Conservation (phyloP, 2,329 filamentous ascomycete species). For the Orbilia oligospora region DNA sequence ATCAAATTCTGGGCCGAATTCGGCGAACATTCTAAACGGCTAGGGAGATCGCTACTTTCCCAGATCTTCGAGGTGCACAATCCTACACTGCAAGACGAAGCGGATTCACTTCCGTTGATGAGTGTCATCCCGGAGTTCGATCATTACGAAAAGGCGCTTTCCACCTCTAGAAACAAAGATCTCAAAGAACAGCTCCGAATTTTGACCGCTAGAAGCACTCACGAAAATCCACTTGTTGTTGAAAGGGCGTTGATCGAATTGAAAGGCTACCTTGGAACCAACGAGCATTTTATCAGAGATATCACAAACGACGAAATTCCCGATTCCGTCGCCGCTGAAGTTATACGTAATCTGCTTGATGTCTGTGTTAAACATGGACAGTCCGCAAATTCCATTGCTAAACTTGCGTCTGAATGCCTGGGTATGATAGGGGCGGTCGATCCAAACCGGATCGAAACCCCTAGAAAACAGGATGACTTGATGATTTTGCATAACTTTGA, state of each 20-base stretch:
- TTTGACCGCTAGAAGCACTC: constrained; percentile 80
- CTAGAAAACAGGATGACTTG: constrained; percentile 83
- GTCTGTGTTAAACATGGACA: constrained; percentile 81
- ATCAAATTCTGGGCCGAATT: constrained; percentile 83
- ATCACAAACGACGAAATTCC: constrained; percentile 87
- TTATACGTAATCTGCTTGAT: constrained; percentile 86
- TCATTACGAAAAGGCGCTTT: constrained; percentile 77
- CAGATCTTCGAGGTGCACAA: constrained; percentile 77
- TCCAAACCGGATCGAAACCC: constrained; percentile 86
- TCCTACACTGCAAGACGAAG: constrained; percentile 75
- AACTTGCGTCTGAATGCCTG: constrained; percentile 83
- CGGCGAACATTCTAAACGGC: constrained; percentile 73
- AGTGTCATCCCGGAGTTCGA: constrained; percentile 78
- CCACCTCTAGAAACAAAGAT: constrained; percentile 77
- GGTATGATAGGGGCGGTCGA: constrained; percentile 93
- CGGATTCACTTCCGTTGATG: constrained; percentile 84
- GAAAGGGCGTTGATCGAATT: constrained; percentile 85
- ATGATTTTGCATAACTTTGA: constrained; percentile 90
- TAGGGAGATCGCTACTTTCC: constrained; percentile 76
- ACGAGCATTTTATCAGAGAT: constrained; percentile 84
- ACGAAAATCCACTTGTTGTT: constrained; percentile 89
- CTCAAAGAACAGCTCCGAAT: constrained; percentile 77
- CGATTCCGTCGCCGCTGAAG: constrained; percentile 77
- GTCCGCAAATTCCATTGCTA: constrained; percentile 74
- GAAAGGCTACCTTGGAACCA: constrained; percentile 77